Conservation (phyloP, 192 early-diverging fungal species). For the Linnemannia zychae region DNA sequence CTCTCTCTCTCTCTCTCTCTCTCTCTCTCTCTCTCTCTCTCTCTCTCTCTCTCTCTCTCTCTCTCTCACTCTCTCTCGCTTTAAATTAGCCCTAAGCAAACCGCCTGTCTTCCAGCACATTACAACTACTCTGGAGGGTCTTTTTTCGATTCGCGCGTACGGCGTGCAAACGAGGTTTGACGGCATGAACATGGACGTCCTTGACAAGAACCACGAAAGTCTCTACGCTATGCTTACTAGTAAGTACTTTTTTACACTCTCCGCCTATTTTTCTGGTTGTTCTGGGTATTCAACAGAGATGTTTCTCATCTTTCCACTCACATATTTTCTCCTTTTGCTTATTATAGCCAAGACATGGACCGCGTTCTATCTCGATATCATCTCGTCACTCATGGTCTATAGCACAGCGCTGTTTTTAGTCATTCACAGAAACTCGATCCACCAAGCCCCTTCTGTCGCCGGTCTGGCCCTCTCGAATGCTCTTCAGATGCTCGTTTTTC, state of each 20-base stretch:
- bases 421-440: conserved; percentile 37
- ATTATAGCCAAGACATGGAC: conserved; percentile 62
- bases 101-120: conserved; percentile 57
- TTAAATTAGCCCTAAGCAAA: conserved; percentile 25
- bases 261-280: conserved; percentile 36
- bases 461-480: conserved; percentile 50
- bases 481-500: conserved; percentile 38
- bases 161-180: conserved; percentile 67
- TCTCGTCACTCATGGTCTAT: conserved; percentile 70
- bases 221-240: conserved; percentile 59
- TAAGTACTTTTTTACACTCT: conserved; percentile 56
- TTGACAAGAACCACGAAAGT: conserved; percentile 67
- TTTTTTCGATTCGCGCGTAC: conserved; percentile 79
- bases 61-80: too few relatives aligned
- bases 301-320: conserved; percentile 16
- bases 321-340: not conserved
- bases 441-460: conserved; percentile 23
- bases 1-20: too few relatives aligned
- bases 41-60: too few relatives aligned
- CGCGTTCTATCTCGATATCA: conserved; percentile 70
- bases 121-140: conserved; percentile 74
- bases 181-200: conserved; percentile 62
- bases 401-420: conserved; percentile 70
- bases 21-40: too few relatives aligned
- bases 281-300: conserved; percentile 43